Base-by-base conservation (phyloP, 2,329 filamentous ascomycete species). In the Hypoxylon rubiginosum region DNA sequence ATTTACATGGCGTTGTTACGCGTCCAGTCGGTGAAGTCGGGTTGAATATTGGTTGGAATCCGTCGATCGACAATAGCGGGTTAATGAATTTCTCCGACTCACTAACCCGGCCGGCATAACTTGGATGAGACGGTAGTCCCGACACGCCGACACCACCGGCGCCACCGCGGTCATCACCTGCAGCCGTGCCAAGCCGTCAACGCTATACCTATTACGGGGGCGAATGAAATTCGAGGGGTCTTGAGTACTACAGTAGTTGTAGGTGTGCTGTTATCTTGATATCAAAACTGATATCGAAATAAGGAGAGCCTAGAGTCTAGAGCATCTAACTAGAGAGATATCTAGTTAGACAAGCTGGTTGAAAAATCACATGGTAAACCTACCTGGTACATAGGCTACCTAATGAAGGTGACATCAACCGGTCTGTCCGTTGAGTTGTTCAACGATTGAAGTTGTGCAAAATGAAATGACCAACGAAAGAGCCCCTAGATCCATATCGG, bases 71-170 rank as follows among this genome's bases (percentile, higher is more conserved):
- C 61, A 15, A 15, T 2, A 10, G 39, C 39, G 53, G 62, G 39
- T 54, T 53, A 50, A 61, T 50, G 26, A 58, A 43, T 61, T 57
- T 30, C 21, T 21, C 62, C 62, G 62, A 9, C 15, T 28, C 28
- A 57, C 56, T 64, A 64, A 64, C 62, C 62, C 62, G 62, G 39
- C 6, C 62, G 62, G 57, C 24, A 53, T 61, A 65, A 53, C 19
- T 26, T 8, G 52, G 41, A 60, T 52, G 39, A 2, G 30, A 52
- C 46, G 45, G 62, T 36, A 26, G 46, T 55, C 21, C 51, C 34
- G 50, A 32, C 17, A n/a, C 26, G 50, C 55, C 50, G 55, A 49
- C 19, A 58, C 49, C 10, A 41, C 24, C 30, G 32, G 13, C 52
- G 36, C 32, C 32, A 6, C 32, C 9, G 32, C 11, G 4, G 4